These are phyloP conservation scores for Alternaria gansuensis DNA, from an alignment of 2,329 filamentous ascomycete species.

Conservation along the genomic window DNA sequence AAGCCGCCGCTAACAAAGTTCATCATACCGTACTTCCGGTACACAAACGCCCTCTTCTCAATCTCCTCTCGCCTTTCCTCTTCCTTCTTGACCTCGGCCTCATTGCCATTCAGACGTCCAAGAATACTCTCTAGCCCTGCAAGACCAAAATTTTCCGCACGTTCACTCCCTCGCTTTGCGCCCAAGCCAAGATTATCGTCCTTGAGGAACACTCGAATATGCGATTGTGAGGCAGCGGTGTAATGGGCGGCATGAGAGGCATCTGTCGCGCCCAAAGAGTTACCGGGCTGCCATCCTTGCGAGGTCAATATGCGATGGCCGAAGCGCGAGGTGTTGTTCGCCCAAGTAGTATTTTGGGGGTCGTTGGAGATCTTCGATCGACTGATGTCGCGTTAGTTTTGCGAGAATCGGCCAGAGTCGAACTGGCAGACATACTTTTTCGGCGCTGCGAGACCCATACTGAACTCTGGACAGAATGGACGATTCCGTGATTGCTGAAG, in stretches of 20 bases:
- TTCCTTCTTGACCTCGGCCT: conserved; percentile 75
- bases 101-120: conserved; percentile 88
- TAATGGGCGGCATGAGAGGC: conserved; percentile 78
- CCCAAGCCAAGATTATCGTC: conserved; percentile 92
- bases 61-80: conserved; percentile 72
- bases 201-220: conserved; percentile 85
- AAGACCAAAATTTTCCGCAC: conserved; percentile 78
- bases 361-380: conserved; percentile 82
- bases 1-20: conserved; percentile 89
- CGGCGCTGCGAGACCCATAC: conserved; percentile 74
- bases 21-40: conserved; percentile 79
- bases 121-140: conserved; percentile 87
- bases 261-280: conserved; percentile 79
- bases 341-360: conserved; percentile 96
- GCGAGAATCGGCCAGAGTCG: background rate
- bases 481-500: conserved; percentile 17
- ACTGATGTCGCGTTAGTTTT: conserved; percentile 50
- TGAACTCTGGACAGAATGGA: conserved; percentile 23
- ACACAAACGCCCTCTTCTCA: conserved; percentile 76
- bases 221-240: conserved; percentile 80
- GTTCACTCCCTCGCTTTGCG: conserved; percentile 75
- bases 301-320: conserved; percentile 88
- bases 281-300: conserved; percentile 90
- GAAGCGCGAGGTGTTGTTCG: conserved; percentile 79
- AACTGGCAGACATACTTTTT: conserved; percentile 64